These are phyloP conservation scores for Kluyveromyces wickerhamii DNA, from an alignment of 805 yeast species.

Conservation along the genomic window DNA sequence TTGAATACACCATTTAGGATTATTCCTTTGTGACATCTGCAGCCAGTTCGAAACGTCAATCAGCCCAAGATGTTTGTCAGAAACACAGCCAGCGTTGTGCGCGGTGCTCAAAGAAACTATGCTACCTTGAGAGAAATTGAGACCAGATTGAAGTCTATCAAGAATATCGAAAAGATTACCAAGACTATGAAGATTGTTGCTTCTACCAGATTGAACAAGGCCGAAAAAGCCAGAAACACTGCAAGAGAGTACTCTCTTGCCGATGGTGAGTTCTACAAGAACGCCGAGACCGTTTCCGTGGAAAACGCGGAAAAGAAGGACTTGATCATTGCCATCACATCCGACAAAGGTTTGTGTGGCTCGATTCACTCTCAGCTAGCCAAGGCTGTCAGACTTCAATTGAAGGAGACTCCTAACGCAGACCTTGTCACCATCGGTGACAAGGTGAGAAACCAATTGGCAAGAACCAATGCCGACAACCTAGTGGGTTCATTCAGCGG, in stretches of 20 bases:
- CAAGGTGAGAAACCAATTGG: slow-evolving; percentile 81
- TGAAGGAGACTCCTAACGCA: slow-evolving; percentile 53
- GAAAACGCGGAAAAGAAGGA: slow-evolving; percentile 49
- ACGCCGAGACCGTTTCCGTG: slow-evolving; percentile 67
- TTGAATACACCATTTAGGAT: background rate
- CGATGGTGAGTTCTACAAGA: slow-evolving; percentile 68
- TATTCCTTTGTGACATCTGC: too few species aligned
- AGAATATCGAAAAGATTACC: slow-evolving; percentile 98
- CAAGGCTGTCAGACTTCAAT: slow-evolving; percentile 70
- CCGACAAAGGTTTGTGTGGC: slow-evolving; percentile 98
- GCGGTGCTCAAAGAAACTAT: slow-evolving; percentile 58
- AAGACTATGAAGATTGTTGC: slow-evolving; percentile 99
- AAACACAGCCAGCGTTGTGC: slow-evolving; percentile 27
- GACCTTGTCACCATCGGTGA: slow-evolving; percentile 91
- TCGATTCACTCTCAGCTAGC: slow-evolving; percentile 94
- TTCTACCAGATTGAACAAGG: slow-evolving; percentile 90
- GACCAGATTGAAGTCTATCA: slow-evolving; percentile 94
- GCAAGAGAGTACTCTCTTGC: slow-evolving; percentile 80
- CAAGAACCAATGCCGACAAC: slow-evolving; percentile 68
- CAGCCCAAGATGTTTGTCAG: slow-evolving; percentile 20
- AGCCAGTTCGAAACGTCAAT: too few species aligned
- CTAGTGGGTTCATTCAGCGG: slow-evolving; percentile 76
- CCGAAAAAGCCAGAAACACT: slow-evolving; percentile 87
- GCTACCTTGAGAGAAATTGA: slow-evolving; percentile 99
- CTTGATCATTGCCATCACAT: slow-evolving; percentile 79